Conservation (phyloP, 768 basidiomycete species). For the Boletellus sp. region DNA sequence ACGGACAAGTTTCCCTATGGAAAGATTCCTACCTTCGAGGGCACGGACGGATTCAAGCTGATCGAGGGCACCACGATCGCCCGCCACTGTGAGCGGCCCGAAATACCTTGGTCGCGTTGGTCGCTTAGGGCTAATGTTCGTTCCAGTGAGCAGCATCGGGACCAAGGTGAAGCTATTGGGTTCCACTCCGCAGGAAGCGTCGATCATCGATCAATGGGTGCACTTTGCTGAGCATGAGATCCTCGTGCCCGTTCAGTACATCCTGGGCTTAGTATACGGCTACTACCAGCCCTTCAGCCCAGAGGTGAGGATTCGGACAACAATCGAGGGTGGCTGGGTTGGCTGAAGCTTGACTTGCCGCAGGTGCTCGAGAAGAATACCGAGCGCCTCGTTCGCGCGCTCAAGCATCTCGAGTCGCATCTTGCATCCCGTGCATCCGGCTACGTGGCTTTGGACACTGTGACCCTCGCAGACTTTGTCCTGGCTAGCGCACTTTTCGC, state of each 20-base stretch:
- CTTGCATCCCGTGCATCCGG: constrained; percentile 11
- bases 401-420: constrained; percentile 12
- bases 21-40: constrained; percentile 19
- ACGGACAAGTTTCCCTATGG: constrained; percentile 12
- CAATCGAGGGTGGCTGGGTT: background rate
- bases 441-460: constrained; percentile 10
- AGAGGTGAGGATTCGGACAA: constrained; percentile 4
- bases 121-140: background rate
- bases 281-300: background rate
- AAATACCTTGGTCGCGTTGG: background rate
- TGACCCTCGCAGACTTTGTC: constrained; percentile 19
- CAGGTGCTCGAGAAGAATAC: constrained; percentile 1
- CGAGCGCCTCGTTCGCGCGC: constrained; percentile 3
- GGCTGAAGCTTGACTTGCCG: background rate
- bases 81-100: constrained; percentile 12
- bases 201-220: constrained; percentile 18
- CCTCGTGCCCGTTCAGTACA: background rate
- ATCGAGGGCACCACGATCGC: constrained; percentile 15
- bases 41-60: constrained; percentile 13
- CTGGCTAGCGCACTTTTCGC: constrained; percentile 2
- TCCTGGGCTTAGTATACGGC: background rate
- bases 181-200: constrained; percentile 3
- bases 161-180: constrained; percentile 11
- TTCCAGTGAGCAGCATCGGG: constrained; percentile 10
- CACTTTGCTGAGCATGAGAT: constrained; percentile 21